A percentile compares a stretch with the other conserved stretches of the same genome.
Conservation (phyloP, 495 filamentous ascomycete species). For the Podospora sp. region DNA sequence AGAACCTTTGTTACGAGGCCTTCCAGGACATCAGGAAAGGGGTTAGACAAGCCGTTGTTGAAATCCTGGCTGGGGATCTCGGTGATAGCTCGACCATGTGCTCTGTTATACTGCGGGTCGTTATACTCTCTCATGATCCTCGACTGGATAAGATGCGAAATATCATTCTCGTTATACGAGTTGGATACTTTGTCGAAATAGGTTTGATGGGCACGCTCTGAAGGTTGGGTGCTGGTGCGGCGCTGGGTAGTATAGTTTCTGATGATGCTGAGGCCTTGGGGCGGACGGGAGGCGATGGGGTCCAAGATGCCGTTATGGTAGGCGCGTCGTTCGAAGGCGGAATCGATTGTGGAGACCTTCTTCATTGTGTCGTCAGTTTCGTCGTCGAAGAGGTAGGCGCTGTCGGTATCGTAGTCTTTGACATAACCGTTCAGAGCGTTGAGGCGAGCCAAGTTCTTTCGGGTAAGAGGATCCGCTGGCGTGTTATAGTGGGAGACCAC, state of each 20-base stretch:
- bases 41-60: constrained; percentile 14
- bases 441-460: constrained; percentile 19
- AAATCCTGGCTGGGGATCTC: constrained; percentile 15
- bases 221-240: constrained; percentile 16
- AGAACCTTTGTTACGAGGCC: constrained; percentile 7
- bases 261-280: constrained; percentile 3
- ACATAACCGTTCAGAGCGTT: constrained; percentile 6
- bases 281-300: constrained; percentile 11
- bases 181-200: constrained; percentile 6
- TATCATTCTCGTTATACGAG: not conserved
- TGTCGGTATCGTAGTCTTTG: constrained; percentile 8
- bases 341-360: constrained; percentile 4
- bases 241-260: constrained; percentile 2
- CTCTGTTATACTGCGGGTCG: not conserved
- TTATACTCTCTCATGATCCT: constrained; percentile 11
- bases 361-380: constrained; percentile 2
- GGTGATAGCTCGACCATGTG: constrained; percentile 4
- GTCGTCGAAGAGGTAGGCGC: constrained; percentile 14
- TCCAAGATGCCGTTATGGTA: constrained; percentile 19
- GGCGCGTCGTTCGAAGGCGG: constrained; percentile 10
- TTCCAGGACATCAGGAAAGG: constrained; percentile 10
- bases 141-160: constrained; percentile 3
- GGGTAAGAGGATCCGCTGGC: constrained; percentile 7
- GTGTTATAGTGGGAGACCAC: constrained; percentile 4
- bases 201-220: constrained; percentile 11